Base-by-base conservation (phyloP, 106 monocot species). In the Acorus gramineus region DNA sequence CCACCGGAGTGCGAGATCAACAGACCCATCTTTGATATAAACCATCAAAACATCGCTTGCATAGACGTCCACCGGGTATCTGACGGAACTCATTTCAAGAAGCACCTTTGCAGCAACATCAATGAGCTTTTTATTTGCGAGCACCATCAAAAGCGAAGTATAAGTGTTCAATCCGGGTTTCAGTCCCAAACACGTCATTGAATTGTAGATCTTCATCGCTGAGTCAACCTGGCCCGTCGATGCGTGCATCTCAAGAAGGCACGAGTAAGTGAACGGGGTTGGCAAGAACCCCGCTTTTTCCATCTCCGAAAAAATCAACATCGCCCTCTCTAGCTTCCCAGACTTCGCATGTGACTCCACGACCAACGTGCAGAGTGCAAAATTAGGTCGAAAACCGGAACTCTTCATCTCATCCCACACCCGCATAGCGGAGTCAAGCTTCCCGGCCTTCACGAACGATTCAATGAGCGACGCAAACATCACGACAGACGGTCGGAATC, bases 11-110 rank as follows among this genome's bases (percentile, higher is more conserved):
- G 90, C 96, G 46, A 85, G 44, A 4, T 91, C 91, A 3, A 79
- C 82, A 13, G 96, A 85, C 6, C 96, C 91, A 8, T 83, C 91
- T 71, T 83, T 87, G 14, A 98, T 85, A 69, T 88, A 98, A 50
- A 87, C 77, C 96, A 98, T 98, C 52, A 98, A 75, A 55, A 98
- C 82, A 61, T 98, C 96, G 10, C 91, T 92, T 4, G 91, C 91
- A 68, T 75, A 85, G 53, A 98, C 84, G 70, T 98, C 91, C n/a
- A 88, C 91, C 2, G 85, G 53, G 57, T 80, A 92, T 8, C 96
- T 91, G 46, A 69, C 71, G 3, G 83, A 64, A 65, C 85, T 98
- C 96, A 98, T 98, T 79, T 92, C 96, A 14, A 98, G 81, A 50
- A 98, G 57, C 54, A 98, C 60, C 75, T 98, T 91, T 4, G 88